A percentile compares a stretch with the other conserved stretches of the same genome.
Conservation (phyloP, 768 basidiomycete genomes). For the Mycena filopes region DNA sequence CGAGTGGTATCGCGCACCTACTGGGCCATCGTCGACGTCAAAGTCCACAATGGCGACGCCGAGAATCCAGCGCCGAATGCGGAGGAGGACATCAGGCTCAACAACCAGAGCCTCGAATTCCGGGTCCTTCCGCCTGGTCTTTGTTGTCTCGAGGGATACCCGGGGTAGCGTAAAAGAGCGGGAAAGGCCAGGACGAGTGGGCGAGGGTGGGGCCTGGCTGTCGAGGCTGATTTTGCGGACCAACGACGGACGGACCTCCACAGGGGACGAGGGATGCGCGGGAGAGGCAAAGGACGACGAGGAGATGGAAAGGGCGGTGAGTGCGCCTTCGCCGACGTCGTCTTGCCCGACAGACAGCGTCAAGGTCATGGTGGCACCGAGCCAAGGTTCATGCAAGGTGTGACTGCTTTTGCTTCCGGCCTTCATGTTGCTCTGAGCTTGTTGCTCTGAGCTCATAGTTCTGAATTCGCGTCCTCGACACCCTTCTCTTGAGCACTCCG, state of each 20-base stretch:
- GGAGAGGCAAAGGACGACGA: constrained; percentile 26
- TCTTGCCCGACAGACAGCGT: constrained; percentile 12
- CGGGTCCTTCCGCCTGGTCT: constrained; percentile 41
- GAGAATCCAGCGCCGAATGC: constrained; percentile 74
- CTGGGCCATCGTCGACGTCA: constrained; percentile 88
- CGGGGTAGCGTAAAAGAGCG: constrained; percentile 61
- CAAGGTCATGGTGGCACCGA: neutral
- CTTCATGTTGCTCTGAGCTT: no score
- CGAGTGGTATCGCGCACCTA: constrained; percentile 34
- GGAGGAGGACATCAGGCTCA: constrained; percentile 55
- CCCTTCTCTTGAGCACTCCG: no score
- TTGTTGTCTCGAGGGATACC: constrained; percentile 45
- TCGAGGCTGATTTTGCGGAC: constrained; percentile 22
- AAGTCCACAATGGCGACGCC: constrained; percentile 84
- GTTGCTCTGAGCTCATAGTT: no score
- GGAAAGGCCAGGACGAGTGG: constrained; percentile 38
- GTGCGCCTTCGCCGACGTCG: constrained; percentile 7
- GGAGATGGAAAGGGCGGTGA: constrained; percentile 26
- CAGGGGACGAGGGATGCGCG: constrained; percentile 11
- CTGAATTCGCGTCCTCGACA: no score
- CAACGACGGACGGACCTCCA: neutral
- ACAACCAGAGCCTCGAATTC: constrained; percentile 58
- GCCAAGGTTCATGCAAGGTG: neutral
- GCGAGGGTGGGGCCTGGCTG: constrained; percentile 2
- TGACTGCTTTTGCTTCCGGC: neutral